Conservation (phyloP, 331 rosid species). For the Erythrophleum ivorense region DNA sequence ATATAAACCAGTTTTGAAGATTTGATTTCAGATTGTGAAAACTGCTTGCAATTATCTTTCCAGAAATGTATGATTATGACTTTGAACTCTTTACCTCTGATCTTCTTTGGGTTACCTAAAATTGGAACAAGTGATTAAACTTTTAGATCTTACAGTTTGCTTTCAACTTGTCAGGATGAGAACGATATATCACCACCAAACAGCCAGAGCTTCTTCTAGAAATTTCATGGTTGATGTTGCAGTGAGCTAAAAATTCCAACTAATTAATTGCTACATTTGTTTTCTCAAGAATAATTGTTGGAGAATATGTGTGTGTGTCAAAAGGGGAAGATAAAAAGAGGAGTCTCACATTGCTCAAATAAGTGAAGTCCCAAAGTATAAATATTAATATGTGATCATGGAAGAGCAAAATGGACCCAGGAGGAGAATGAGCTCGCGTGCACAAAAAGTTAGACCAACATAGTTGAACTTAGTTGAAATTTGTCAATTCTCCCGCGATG, state of each 20-base stretch:
- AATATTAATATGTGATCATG: too few relatives aligned
- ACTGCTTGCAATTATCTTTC: background rate
- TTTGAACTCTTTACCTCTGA: background rate
- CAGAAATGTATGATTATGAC: background rate
- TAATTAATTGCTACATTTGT: background rate
- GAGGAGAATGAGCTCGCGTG: too few relatives aligned
- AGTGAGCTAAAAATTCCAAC: background rate
- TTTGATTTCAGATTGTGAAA: background rate
- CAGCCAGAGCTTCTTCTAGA: background rate
- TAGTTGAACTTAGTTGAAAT: too few relatives aligned
- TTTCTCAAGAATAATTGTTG: background rate
- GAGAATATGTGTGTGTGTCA: too few relatives aligned
- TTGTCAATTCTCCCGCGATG: too few relatives aligned
- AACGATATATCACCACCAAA: background rate
- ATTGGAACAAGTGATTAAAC: background rate
- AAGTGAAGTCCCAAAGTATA: too few relatives aligned
- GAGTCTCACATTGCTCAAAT: too few relatives aligned
- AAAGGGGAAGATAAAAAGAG: too few relatives aligned
- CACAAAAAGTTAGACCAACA: too few relatives aligned
- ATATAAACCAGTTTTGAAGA: background rate
- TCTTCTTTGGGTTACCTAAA: background rate
- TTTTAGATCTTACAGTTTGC: background rate
- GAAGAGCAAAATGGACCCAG: too few relatives aligned
- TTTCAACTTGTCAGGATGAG: background rate
- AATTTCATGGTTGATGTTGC: constrained; percentile 12